Conservation (phyloP, 305 asterid genomes). For the Fraxinus angustifolia region DNA sequence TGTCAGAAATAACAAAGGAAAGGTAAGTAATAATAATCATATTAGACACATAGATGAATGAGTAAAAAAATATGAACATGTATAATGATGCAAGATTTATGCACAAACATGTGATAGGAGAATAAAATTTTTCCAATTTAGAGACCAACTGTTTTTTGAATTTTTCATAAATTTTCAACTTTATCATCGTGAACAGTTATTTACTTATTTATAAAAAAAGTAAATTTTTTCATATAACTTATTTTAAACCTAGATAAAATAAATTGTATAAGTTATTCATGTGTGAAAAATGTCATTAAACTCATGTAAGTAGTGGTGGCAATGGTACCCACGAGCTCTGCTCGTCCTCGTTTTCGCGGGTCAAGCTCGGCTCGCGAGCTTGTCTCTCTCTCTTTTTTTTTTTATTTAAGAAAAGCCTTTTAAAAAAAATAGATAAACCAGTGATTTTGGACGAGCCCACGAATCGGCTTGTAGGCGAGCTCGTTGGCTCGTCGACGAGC, state of each 20-base stretch:
- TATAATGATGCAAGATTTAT: too few species aligned
- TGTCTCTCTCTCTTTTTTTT: too few species aligned
- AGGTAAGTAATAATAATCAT: not conserved
- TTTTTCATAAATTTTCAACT: not conserved
- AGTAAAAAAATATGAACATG: not conserved
- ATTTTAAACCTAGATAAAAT: not conserved
- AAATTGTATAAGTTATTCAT: not conserved
- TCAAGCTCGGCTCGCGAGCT: too few species aligned
- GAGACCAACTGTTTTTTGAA: not conserved
- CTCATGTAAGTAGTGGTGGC: too few species aligned
- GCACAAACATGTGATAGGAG: not conserved
- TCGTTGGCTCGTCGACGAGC: too few species aligned
- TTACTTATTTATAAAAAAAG: not conserved
- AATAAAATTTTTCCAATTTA: not conserved
- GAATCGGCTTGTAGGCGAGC: too few species aligned
- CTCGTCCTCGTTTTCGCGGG: too few species aligned
- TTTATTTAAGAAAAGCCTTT: too few species aligned
- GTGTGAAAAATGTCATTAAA: not conserved
- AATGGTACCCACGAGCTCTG: too few species aligned
- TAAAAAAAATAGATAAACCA: too few species aligned
- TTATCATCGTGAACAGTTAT: too few species aligned
- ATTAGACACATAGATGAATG: not conserved
- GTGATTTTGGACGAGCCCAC: too few species aligned
- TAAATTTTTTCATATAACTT: not conserved
- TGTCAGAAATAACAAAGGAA: not conserved